Base-by-base conservation (phyloP, 2,329 filamentous ascomycete genomes). In the Phyllosticta ampelicida region DNA sequence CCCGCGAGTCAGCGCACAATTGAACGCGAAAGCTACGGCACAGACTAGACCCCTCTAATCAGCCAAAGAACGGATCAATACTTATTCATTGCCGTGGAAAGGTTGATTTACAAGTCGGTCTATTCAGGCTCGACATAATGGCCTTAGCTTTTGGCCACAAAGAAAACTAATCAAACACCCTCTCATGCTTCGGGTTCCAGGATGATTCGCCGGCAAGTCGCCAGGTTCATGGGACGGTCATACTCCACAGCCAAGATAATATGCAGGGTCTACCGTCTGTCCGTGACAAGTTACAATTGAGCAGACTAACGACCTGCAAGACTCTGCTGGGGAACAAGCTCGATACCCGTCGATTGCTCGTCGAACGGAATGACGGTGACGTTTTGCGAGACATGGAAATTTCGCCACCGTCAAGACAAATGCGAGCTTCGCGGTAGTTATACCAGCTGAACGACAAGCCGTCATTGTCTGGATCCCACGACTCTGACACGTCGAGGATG, bases 391-490 rank as follows among this genome's bases (percentile, higher is more conserved):
- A 58, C 52, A 9, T 26, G 23, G 13, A 44, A 10, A 51, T 48
- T 1, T 51, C 56, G 19, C 56, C 56, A n/a, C 36, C 36, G 51
- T 58, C 56, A 26, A 58, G 9, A 9, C 56, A 23, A 51, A 36
- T 30, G 1, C 23, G 11, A 26, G 29, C n/a, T 9, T 63, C 61
- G 21, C 60, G 53, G 53, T 64, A 64, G 19, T 64, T 61, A 16
- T 56, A 64, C 63, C 63, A 66, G 19, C 52, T 59, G 48, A 62
- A 64, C 2, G 19, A n/a, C 44, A 65, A 48, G 18, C 48, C 54
- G 29, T 64, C 61, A 11, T 51, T 49, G 54, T 65, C 63, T 2
- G 63, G 62, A 58, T 65, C 64, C 56, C 59, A 65, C 18, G 58
- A 63, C n/a, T 55, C 23, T 1, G 52, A 55, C 3, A 62, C 63